Evolutionary conservation across 2,329 filamentous ascomycete genomes (phyloP).

Genomic region (Neopestalotiopsis rosae): DNA sequence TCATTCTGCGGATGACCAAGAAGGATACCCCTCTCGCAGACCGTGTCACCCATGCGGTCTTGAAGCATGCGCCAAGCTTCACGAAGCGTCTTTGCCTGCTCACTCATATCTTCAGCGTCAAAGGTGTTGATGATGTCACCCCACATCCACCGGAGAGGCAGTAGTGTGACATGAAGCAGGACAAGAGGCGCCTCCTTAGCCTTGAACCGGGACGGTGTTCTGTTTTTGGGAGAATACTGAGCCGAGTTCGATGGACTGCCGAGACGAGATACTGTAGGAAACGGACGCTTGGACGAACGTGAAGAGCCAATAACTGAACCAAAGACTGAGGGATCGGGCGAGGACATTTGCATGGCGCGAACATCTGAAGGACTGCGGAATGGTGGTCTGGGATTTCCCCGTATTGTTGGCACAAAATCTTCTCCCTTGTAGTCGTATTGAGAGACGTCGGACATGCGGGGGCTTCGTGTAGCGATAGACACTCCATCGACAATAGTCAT

Average conservation of each 20-base stretch:
- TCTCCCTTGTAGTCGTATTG: slow-evolving; percentile 46
- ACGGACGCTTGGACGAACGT: slow-evolving; percentile 55
- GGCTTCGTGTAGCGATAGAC: slow-evolving; percentile 43
- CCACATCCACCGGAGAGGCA: slow-evolving; percentile 73
- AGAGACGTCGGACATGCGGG: slow-evolving; percentile 57
- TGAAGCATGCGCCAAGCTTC: slow-evolving; percentile 71
- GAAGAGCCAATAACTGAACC: slow-evolving; percentile 51
- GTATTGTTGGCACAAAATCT: slow-evolving; percentile 58
- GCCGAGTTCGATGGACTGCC: slow-evolving; percentile 59
- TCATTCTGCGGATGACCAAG: slow-evolving; percentile 81
- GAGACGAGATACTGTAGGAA: slow-evolving; percentile 59
- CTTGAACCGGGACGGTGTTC: slow-evolving; percentile 63
- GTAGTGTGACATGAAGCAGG: slow-evolving; percentile 76
- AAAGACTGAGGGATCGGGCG: slow-evolving; percentile 62
- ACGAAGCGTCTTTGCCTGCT: slow-evolving; percentile 55
- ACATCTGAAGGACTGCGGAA: slow-evolving; percentile 75
- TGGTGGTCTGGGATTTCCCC: slow-evolving; percentile 64
- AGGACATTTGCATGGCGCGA: slow-evolving; percentile 74
- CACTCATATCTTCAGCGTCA: slow-evolving; percentile 36
- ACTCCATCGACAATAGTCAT: slow-evolving; percentile 34
- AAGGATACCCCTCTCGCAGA: slow-evolving; percentile 75
- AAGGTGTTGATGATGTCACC: slow-evolving; percentile 55
- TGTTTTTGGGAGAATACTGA: slow-evolving; percentile 59
- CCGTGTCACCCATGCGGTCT: slow-evolving; percentile 74
- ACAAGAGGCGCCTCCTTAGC: slow-evolving; percentile 70